Base-by-base conservation (phyloP, 2,329 filamentous ascomycete genomes). In the Gaeumannomyces sp. region DNA sequence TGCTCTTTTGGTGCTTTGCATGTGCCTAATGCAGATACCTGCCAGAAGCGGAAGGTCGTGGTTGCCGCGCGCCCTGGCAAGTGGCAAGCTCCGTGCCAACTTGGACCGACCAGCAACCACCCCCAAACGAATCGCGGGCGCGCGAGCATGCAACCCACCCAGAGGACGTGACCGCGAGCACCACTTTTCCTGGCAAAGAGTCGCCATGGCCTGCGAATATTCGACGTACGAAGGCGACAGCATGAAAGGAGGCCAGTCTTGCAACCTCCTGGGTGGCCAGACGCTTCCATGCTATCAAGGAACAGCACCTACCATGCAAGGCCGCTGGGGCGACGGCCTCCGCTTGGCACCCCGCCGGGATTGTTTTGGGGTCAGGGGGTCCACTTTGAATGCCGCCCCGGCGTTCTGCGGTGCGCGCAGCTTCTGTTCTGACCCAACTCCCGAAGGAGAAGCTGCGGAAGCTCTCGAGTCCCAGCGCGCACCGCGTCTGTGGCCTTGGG, bases 1-100 rank as follows among this genome's bases (percentile, higher is more conserved):
- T 53, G 22, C 45, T n/a, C 19, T 53, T 53, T 25, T 8, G 45
- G 45, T 25, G 6, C 22, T 53, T 53, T 25, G 45, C 45, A 53
- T 53, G 45, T 25, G 45, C 14, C 8, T 53, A 8, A 14, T 53
- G 45, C 22, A 53, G 45, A 22, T 53, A 53, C 45, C 45, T 53
- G 45, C 45, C 45, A n/a, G 45, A 53, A 53, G 45, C 45, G 45
- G 45, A 53, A 53, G 45, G 45, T 53, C 45, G 45, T 45, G 45
- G 16, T 25, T 25, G 45, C 25, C 22, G 45, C 45, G 8, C 8
- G 45, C 45, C 7, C 19, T n/a, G 45, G 22, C 45, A 25, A 25
- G 45, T 53, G 45, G 45, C 45, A n/a, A 53, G 45, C 45, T 53
- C 45, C 22, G 22, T 53, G 45, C 8, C 45, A n/a, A n/a, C 45